Evolutionary conservation across 2,329 filamentous ascomycete species (phyloP).

Genomic region (Trichoderma guizhouense): DNA sequence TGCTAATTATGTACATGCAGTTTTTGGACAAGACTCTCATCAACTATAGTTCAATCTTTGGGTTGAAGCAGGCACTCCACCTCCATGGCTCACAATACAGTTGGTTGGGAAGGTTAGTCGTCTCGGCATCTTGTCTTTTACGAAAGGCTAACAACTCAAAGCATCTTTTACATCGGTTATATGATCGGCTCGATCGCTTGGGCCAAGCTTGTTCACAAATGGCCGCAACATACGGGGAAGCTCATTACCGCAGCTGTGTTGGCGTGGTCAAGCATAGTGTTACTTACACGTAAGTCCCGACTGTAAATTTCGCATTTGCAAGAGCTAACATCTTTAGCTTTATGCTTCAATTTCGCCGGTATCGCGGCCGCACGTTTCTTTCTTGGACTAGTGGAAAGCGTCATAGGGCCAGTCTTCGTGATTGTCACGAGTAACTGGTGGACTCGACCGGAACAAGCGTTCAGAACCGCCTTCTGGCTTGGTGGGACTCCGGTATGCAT

Average conservation of each 20-base stretch:
- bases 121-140: neutral
- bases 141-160: neutral
- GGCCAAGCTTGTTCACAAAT: neutral
- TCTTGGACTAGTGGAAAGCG: neutral
- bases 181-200: neutral
- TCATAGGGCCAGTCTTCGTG: neutral
- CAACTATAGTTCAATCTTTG: neutral
- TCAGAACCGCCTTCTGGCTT: neutral
- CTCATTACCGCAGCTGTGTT: neutral
- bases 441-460: neutral
- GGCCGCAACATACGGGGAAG: neutral
- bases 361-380: neutral
- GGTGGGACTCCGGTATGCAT: neutral
- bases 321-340: neutral
- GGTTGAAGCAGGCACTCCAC: neutral
- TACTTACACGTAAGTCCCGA: neutral
- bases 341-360: neutral
- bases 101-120: neutral
- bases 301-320: fast-evolving
- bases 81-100: neutral
- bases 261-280: neutral
- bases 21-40: neutral
- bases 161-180: neutral
- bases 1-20: neutral
- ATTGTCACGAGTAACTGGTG: conserved; percentile 1